A percentile compares a stretch with the other conserved stretches of the same genome.
Conservation (phyloP, 345 rosid species). For the Barbarea vulgaris region DNA sequence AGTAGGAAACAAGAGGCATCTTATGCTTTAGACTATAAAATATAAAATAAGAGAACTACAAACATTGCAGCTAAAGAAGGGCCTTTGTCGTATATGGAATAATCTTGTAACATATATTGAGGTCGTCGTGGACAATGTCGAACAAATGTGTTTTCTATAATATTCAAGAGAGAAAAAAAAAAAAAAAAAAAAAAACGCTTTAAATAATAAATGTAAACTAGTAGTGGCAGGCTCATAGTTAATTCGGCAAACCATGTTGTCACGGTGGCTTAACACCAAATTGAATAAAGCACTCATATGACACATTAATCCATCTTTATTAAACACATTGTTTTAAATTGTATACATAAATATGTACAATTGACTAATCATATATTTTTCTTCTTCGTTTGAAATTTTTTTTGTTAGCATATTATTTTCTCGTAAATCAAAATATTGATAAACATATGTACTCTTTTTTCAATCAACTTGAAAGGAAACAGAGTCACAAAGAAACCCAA, state of each 20-base stretch:
- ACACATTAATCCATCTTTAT: neutral
- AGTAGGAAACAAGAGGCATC: slow-evolving; percentile 30
- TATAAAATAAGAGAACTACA: neutral
- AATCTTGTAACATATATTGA: neutral
- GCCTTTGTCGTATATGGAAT: slow-evolving; percentile 10
- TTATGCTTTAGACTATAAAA: slow-evolving; percentile 26
- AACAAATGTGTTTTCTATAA: slow-evolving; percentile 3
- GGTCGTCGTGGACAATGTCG: slow-evolving; percentile 10
- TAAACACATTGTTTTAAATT: neutral
- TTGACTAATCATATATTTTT: neutral
- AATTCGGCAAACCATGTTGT: neutral
- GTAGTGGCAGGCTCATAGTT: slow-evolving; percentile 1
- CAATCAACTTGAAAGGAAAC: neutral
- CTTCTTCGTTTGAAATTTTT: neutral
- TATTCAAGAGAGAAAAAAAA: neutral
- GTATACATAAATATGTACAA: neutral
- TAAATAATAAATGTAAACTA: neutral
- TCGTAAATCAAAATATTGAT: neutral
- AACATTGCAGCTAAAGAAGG: slow-evolving; percentile 20
- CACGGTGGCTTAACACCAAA: neutral
- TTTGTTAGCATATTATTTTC: neutral
- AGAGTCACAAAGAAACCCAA: neutral
- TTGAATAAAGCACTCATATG: neutral
- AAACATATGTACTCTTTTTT: neutral
- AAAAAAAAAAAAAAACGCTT: slow-evolving; percentile 5